Percentiles rank a stretch among this genome's conserved stretches.
These are phyloP conservation scores for Suillus variegatus DNA, from an alignment of 768 basidiomycete genomes.

Conservation along the genomic window DNA sequence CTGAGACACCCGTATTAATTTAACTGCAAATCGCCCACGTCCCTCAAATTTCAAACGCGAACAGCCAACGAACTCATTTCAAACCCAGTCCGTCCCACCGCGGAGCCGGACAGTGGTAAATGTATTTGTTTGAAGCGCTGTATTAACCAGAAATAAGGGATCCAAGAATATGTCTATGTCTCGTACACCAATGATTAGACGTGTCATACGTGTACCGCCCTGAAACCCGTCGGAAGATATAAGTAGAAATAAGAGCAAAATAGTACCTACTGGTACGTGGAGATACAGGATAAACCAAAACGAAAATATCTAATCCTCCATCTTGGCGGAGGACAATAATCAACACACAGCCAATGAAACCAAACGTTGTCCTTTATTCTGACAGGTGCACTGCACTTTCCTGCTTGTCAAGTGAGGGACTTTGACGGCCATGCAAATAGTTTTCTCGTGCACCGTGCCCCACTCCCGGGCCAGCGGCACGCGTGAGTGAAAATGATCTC, in stretches of 20 bases:
- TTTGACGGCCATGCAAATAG: background rate
- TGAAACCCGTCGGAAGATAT: background rate
- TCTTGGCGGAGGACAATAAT: background rate
- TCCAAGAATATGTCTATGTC: background rate
- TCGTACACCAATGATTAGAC: background rate
- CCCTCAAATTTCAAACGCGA: background rate
- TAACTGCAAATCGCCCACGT: background rate
- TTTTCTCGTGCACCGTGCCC: no score
- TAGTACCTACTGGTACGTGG: background rate
- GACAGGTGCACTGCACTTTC: background rate
- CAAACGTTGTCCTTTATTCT: background rate
- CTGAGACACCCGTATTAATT: background rate
- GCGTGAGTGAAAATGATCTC: background rate
- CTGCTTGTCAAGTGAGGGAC: background rate
- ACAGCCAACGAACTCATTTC: no score
- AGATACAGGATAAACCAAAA: background rate
- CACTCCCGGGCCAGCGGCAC: no score
- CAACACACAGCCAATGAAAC: background rate
- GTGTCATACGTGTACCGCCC: background rate
- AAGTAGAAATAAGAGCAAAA: background rate
- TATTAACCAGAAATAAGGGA: no score
- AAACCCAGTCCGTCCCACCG: background rate
- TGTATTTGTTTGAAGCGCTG: background rate
- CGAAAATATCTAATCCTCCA: background rate
- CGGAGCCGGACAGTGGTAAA: background rate